Evolutionary conservation across 2,329 filamentous ascomycete species (phyloP).

Genomic region (Epichloe brachyelytri): DNA sequence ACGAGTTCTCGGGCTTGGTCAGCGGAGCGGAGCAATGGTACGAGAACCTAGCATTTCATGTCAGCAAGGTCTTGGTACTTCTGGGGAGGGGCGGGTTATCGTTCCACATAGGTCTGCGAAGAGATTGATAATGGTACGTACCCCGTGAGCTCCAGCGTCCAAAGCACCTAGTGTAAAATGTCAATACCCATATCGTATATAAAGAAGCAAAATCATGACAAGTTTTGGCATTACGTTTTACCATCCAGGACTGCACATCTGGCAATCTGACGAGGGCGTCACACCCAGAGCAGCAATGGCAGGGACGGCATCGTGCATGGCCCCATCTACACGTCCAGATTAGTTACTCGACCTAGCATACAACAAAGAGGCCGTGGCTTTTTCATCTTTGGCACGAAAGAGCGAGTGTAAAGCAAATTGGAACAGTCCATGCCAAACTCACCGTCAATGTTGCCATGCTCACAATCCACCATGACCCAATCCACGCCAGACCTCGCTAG

Average conservation of each 20-base stretch:
- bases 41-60: conserved; percentile 26
- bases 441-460: conserved; percentile 40
- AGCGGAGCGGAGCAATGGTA: conserved; percentile 30
- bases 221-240: conserved; percentile 24
- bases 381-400: too few species aligned
- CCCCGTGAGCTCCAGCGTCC: conserved; percentile 36
- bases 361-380: too few species aligned
- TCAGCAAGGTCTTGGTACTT: not conserved
- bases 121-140: conserved; percentile 18
- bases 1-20: conserved; percentile 33
- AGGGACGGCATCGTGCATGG: conserved; percentile 41
- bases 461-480: conserved; percentile 50
- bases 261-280: conserved; percentile 38
- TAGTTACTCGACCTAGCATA: not conserved
- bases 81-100: not conserved
- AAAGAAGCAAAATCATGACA: not conserved
- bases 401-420: not conserved
- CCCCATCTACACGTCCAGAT: conserved; percentile 22
- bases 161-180: conserved; percentile 24
- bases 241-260: conserved; percentile 33
- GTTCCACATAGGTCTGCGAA: not conserved
- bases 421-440: conserved; percentile 1
- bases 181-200: not conserved
- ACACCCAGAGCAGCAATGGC: conserved; percentile 35
- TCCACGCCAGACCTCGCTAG: conserved; percentile 51